Base-by-base conservation (phyloP, 2,329 filamentous ascomycete species). In the Cladosporium sp. region DNA sequence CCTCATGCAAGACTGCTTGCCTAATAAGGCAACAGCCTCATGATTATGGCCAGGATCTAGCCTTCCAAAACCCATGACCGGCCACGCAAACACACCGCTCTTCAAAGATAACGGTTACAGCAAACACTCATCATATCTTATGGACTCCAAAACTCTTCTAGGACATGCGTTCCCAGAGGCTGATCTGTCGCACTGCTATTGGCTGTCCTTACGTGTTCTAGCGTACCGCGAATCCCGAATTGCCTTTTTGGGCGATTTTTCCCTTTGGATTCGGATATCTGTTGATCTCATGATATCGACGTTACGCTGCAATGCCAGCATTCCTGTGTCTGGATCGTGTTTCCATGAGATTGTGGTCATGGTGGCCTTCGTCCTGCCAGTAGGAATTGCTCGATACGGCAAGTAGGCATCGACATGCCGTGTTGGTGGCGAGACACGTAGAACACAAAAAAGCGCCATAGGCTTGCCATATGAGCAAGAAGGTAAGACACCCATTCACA, bases 141-240 rank as follows among this genome's bases (percentile, higher is more conserved):
- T 63, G 61, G 61, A 63, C 55, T 63, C 35, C 50, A 55, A 63
- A 63, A 63, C 61, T 44, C 18, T 44, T 63, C 50, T 56, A 63
- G 61, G 61, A 63, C 35, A 63, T 56, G 28, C 26, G 50, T 63
- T 63, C 61, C 61, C 61, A 56, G 35, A 46, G 16, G 50, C 61
- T 63, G 61, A 55, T 56, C 61, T 35, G 29, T 16, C 31, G 35
- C 18, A 33, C 33, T 44, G 61, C 49, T 33, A 63, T 63, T 63
- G 61, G 61, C 35, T 55, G 33, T n/a, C 35, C 35, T 40, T 55
- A 53, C 35, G 33, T n/a, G 50, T 33, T 46, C 59, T 62, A 37
- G 46, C 59, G n/a, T 52, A 52, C 59, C 59, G 46, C 59, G 8
- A 33, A 56, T 21, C 61, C 33, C 23, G 49, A 63, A 63, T 63